phyloP scores from a whole-genome alignment of 176 grass and related monocot genomes.

The Phoenix dactylifera region DNA sequence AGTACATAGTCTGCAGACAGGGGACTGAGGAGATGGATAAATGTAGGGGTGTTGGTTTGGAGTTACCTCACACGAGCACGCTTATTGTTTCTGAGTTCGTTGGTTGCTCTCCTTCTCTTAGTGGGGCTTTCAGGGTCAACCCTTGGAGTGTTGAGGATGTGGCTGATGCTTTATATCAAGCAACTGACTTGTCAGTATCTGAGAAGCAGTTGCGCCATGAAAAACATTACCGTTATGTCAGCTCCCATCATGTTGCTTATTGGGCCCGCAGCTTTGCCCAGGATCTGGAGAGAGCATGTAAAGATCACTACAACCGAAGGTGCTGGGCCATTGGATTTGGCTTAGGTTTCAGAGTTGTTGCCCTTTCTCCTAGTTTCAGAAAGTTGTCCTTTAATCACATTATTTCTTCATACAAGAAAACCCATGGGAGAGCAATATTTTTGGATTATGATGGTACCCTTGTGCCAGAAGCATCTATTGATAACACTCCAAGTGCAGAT shows the following conservation, averaged over 20 bases:
- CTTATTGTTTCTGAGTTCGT: slow-evolving; percentile 82
- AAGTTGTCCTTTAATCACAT: slow-evolving; percentile 53
- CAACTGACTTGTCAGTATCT: slow-evolving; percentile 29
- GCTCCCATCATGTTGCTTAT: slow-evolving; percentile 54
- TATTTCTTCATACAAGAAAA: slow-evolving; percentile 43
- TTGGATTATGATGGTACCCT: slow-evolving; percentile 88
- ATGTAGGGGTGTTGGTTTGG: slow-evolving; percentile 26
- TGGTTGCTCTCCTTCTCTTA: slow-evolving; percentile 83
- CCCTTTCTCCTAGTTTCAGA: slow-evolving; percentile 68
- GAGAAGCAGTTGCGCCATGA: slow-evolving; percentile 64
- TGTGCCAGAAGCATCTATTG: slow-evolving; percentile 49
- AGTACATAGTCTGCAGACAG: slow-evolving; percentile 73
- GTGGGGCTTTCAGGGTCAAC: slow-evolving; percentile 75
- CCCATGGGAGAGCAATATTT: slow-evolving; percentile 55
- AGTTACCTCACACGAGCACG: slow-evolving; percentile 36
- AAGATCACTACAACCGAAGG: slow-evolving; percentile 60
- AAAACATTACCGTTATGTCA: slow-evolving; percentile 73
- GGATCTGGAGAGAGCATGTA: slow-evolving; percentile 68
- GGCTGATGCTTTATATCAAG: slow-evolving; percentile 49
- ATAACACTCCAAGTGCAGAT: slow-evolving; percentile 49
- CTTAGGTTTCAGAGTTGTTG: slow-evolving; percentile 61
- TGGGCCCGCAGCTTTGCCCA: slow-evolving; percentile 66
- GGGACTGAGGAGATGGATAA: slow-evolving; percentile 50
- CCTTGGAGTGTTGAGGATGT: slow-evolving; percentile 83
- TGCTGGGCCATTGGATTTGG: slow-evolving; percentile 71